Evolutionary conservation across 1,284 basidiomycete species (phyloP).

Genomic region (Acaromyces ingoldii): DNA sequence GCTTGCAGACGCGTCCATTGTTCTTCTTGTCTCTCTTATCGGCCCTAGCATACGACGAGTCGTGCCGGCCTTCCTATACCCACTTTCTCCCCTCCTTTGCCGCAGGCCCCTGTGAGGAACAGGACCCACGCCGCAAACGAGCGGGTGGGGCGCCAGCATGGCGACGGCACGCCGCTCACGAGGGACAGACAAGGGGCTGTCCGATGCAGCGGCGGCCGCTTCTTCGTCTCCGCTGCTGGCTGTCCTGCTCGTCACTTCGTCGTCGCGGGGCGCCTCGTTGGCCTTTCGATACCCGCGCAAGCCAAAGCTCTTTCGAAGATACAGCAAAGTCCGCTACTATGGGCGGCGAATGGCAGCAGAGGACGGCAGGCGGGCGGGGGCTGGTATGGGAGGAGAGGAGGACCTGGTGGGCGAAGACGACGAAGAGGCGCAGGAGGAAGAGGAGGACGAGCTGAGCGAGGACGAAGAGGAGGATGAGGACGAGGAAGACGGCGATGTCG

Average conservation of each 20-base stretch:
- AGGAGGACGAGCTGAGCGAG: background rate
- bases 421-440: background rate
- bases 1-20: no score
- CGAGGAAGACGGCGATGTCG: background rate
- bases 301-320: conserved; percentile 34
- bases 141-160: no score
- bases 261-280: conserved; percentile 39
- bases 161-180: no score
- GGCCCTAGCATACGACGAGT: no score
- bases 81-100: no score
- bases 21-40: no score
- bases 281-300: conserved; percentile 46
- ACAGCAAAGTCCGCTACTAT: conserved; percentile 42
- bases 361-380: background rate
- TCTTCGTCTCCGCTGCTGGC: conserved; percentile 32
- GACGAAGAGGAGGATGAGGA: background rate
- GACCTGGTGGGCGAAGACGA: background rate
- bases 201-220: no score
- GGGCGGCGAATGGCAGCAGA: conserved; percentile 9
- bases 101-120: no score
- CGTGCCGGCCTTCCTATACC: no score
- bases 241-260: conserved; percentile 42
- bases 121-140: no score
- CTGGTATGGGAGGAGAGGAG: no score
- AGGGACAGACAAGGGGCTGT: no score